Base-by-base conservation (phyloP, 176 grass and related monocot species). In the Paspalum notatum region DNA sequence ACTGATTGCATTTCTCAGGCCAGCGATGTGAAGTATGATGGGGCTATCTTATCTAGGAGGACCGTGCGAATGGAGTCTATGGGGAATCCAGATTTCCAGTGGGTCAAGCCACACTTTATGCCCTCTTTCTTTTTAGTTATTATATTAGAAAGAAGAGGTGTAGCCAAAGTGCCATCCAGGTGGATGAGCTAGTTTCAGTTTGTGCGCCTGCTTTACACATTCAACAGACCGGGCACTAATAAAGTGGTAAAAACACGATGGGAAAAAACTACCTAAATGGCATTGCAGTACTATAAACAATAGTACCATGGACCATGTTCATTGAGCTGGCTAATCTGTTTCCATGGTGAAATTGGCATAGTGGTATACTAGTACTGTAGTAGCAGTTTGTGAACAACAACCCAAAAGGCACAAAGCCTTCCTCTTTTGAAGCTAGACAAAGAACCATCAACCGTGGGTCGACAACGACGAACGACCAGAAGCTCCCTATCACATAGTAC, bases 371-470 rank as follows among this genome's bases (percentile, higher is more conserved):
- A 32, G 32, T 54, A 21, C 11, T 22, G 10, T 37, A n/a, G 17
- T 1, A 47, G 59, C 45, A 52, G 37, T 22, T 66, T 37, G 6
- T 54, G 51, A 80, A 3, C 68, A 72, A 39, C 24, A 58, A 91
- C 61, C 9, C 66, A 9, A 24, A 46, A 42, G 63, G 16, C 14
- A 4, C 17, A 20, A 32, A 47, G 37, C 17, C 17, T 66, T 66
- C 17, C 63, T 25, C 12, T 60, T 75, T 1, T 44, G 12, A 75
- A 59, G 53, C 7, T 59, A 15, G n/a, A 58, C 53, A 24, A 20
- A 6, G 0, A 57, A 25, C 2, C 40, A 0, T 59, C 9, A 18
- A 2, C 46, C 15, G 32, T 32, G 32, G 1, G 32, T 12, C 16
- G 22, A 17, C 42, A 13, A 5, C 40, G 62, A 62, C 15, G 15